A percentile compares a stretch with the other conserved stretches of the same genome.
Conservation (phyloP, 192 early-diverging fungal species). For the Helicostylum pulchrum region DNA sequence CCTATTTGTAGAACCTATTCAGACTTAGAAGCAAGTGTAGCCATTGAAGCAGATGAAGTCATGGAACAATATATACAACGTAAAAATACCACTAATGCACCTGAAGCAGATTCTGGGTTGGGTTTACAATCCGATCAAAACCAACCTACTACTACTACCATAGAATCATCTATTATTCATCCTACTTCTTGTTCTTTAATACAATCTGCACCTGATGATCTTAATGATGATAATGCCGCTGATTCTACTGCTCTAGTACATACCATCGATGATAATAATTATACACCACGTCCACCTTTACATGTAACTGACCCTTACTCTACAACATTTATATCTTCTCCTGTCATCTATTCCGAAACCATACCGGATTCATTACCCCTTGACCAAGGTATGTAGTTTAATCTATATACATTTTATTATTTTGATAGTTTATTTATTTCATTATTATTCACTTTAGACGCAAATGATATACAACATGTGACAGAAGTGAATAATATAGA, state of each 20-base stretch:
- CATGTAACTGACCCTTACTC: not conserved
- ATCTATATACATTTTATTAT: too few species aligned
- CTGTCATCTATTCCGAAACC: slow-evolving; percentile 12
- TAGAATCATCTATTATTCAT: not conserved
- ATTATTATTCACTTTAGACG: not conserved
- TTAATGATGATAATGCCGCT: too few species aligned
- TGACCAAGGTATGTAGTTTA: too few species aligned
- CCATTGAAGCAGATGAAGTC: slow-evolving; percentile 33
- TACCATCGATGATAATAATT: too few species aligned
- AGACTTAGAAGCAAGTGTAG: slow-evolving; percentile 72
- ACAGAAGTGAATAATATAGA: not conserved
- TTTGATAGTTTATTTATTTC: not conserved
- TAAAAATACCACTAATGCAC: not conserved
- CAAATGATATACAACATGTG: not conserved
- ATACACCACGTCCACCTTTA: too few species aligned
- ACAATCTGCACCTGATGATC: too few species aligned
- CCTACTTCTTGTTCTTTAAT: too few species aligned
- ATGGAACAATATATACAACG: not conserved
- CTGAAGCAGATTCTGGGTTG: slow-evolving; percentile 1
- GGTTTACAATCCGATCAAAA: not conserved
- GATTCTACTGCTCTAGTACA: too few species aligned
- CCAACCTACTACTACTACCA: not conserved
- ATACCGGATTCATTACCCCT: slow-evolving; percentile 3
- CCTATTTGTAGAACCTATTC: slow-evolving; percentile 81
- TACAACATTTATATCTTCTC: slow-evolving; percentile 5